Percentiles rank a stretch among this genome's conserved stretches.
Evolutionary conservation across 2,329 filamentous ascomycete species (phyloP).

Genomic region (Chrysoporthe austroafricana): DNA sequence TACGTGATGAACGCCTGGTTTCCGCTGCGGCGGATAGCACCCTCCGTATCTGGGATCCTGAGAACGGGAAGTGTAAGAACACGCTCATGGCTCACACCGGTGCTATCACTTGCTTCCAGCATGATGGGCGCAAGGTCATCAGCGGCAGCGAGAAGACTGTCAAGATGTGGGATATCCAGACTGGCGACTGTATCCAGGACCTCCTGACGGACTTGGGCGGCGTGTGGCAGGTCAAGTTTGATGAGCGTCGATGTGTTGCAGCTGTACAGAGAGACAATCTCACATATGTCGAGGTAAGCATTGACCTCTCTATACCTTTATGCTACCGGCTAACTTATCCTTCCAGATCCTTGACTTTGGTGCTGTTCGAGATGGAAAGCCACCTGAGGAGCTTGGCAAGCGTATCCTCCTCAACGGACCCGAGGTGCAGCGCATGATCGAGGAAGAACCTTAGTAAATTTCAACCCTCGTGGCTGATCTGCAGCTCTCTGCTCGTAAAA

Average conservation of each 20-base stretch:
- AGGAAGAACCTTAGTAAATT: constrained; percentile 44
- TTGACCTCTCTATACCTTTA: neutral
- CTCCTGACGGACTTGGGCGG: constrained; percentile 89
- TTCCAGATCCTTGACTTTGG: constrained; percentile 93
- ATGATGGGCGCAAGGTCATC: constrained; percentile 95
- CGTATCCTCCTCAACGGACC: constrained; percentile 70
- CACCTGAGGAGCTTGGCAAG: constrained; percentile 75
- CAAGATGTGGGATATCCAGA: constrained; percentile 98
- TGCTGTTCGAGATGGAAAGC: constrained; percentile 84
- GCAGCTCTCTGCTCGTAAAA: neutral
- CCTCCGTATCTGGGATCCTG: constrained; percentile 94
- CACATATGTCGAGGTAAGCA: constrained; percentile 90
- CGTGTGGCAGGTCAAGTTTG: constrained; percentile 99
- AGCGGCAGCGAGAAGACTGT: constrained; percentile 93
- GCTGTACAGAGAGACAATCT: constrained; percentile 91
- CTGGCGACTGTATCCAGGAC: constrained; percentile 89
- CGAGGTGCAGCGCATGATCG: constrained; percentile 56
- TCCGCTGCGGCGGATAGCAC: constrained; percentile 96
- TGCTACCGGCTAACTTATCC: constrained; percentile 31
- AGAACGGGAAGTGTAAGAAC: constrained; percentile 86
- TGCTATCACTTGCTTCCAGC: constrained; percentile 98
- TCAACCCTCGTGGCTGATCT: neutral
- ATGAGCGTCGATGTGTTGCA: constrained; percentile 91
- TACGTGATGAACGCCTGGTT: constrained; percentile 87
- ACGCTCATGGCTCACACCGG: constrained; percentile 92